Evolutionary conservation across 768 basidiomycete genomes (phyloP).

Genomic region (Atractiella rhizophila): DNA sequence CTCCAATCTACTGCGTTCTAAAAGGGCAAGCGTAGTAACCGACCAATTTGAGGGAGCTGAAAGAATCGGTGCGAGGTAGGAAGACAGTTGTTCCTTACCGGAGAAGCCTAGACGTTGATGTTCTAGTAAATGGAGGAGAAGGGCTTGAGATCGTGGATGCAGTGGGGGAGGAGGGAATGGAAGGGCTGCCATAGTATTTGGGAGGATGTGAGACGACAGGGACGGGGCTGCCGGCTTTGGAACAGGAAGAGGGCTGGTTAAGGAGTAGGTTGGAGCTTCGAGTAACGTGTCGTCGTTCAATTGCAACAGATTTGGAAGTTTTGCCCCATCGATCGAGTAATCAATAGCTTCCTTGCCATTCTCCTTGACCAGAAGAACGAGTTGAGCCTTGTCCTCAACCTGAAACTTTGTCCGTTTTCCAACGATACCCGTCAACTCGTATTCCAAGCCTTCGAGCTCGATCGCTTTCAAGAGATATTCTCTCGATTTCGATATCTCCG

Average conservation of each 20-base stretch:
- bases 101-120: conserved; percentile 65
- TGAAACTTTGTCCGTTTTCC: conserved; percentile 92
- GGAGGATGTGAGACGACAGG: conserved; percentile 39
- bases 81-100: conserved; percentile 52
- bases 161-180: conserved; percentile 68
- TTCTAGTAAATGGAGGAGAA: conserved; percentile 77
- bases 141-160: conserved; percentile 78
- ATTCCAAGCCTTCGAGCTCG: conserved; percentile 48
- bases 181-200: conserved; percentile 23
- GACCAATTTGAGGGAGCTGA: conserved; percentile 73
- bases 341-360: conserved; percentile 2
- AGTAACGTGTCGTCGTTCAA: conserved; percentile 91
- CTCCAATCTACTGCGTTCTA: conserved; percentile 78
- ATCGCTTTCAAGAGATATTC: conserved; percentile 56
- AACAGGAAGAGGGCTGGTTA: conserved; percentile 24
- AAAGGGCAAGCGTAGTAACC: conserved; percentile 81
- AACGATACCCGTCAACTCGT: conserved; percentile 72
- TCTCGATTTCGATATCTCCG: conserved; percentile 47
- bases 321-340: background rate
- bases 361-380: conserved; percentile 53
- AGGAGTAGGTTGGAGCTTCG: conserved; percentile 27
- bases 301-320: conserved; percentile 23
- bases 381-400: conserved; percentile 53
- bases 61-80: conserved; percentile 73
- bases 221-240: conserved; percentile 19